Conservation (phyloP, 805 yeast species). For the Lipomyces sp. region DNA sequence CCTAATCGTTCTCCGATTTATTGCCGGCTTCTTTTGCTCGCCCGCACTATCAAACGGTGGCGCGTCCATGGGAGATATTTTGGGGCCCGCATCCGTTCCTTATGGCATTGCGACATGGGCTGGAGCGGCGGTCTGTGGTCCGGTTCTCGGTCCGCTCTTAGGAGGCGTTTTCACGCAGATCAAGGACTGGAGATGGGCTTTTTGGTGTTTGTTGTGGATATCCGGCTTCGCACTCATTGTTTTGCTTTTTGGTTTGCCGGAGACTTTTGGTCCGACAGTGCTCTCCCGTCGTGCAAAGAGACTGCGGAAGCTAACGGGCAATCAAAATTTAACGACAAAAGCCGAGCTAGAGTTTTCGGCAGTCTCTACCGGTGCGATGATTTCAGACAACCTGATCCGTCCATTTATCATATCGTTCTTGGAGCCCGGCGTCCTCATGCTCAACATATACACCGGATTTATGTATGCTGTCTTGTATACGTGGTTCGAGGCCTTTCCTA, state of each 20-base stretch:
- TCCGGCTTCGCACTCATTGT: constrained; percentile 48
- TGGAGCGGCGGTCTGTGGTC: constrained; percentile 58
- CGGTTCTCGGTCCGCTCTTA: constrained; percentile 59
- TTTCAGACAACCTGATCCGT: constrained; percentile 37
- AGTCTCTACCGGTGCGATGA: constrained; percentile 25
- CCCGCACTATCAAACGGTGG: constrained; percentile 66
- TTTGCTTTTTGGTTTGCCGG: constrained; percentile 54
- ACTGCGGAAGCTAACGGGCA: constrained; percentile 55
- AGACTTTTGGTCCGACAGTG: constrained; percentile 55
- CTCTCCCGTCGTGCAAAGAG: constrained; percentile 56
- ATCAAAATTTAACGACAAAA: constrained; percentile 51
- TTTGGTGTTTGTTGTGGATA: constrained; percentile 44
- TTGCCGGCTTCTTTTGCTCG: constrained; percentile 62
- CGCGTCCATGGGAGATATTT: constrained; percentile 59
- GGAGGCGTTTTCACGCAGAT: constrained; percentile 58
- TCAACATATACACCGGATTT: constrained; percentile 57
- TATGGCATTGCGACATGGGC: constrained; percentile 59
- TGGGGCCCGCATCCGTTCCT: constrained; percentile 51
- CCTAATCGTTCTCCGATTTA: constrained; percentile 54
- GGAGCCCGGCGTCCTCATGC: constrained; percentile 63
- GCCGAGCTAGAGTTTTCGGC: constrained; percentile 32
- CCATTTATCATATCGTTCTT: constrained; percentile 55
- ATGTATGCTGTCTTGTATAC: constrained; percentile 59
- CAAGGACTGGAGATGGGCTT: constrained; percentile 55
- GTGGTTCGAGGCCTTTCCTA: constrained; percentile 67